Base-by-base conservation (phyloP, 352 stramenopile genomes). In the Phytophthora crassamura region DNA sequence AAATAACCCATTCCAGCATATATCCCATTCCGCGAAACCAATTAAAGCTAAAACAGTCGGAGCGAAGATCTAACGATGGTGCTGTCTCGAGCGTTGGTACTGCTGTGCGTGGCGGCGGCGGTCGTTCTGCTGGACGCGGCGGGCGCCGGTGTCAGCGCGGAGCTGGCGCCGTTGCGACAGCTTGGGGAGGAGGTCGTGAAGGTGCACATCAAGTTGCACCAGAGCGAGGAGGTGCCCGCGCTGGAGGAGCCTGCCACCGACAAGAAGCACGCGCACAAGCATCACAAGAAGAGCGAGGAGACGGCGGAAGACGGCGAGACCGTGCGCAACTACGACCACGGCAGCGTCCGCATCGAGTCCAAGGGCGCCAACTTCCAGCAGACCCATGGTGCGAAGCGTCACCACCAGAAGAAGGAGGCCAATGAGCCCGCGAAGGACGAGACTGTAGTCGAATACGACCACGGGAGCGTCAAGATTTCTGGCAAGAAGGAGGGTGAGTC, bases 391-490 rank as follows among this genome's bases (percentile, higher is more conserved):
- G 55, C 28, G 16, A 78, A 69, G 33, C 30, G 43, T 15, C 42
- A 66, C 18, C 50, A 68, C 22, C 16, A 69, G 16, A 51, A 52
- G 16, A 69, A 75, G 43, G 56, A 49, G 18, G 32, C 40, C 16
- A 20, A 50, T 18, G 51, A 64, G 18, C 38, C 64, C 7, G 39
- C 38, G 39, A 59, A 72, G 47, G 72, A 78, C 34, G 70, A 91
- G 51, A 66, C 69, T 41, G 70, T 84, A 40, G 64, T 76, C 39
- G 71, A 80, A 54, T 89, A 89, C 69, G 55, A 78, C 1, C 78
- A 84, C 42, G 82, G 80, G 40, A 73, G 60, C 14, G 80, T 89
- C 47, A 81, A 74, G 34, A 79, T 82, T 12, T 71, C 59, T 14
- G 64, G 62, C 47, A 65, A 69, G 49, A 62, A 63, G 9, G 35